Conservation (phyloP, 345 rosid species). For the Toxicodendron radicans region DNA sequence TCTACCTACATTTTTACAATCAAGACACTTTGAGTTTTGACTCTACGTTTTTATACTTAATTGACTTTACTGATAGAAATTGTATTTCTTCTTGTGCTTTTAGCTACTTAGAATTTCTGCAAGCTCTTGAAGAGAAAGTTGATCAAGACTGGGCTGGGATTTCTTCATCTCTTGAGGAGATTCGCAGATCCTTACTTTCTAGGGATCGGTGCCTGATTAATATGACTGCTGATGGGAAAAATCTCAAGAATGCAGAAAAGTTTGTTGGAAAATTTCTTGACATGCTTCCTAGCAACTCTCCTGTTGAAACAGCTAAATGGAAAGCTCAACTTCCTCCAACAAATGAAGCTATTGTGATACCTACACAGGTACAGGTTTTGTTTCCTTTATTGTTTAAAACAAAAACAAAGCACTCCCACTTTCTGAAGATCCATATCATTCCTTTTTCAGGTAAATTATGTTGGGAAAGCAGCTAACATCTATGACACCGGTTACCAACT, state of each 20-base stretch:
- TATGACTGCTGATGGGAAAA: conserved; percentile 84
- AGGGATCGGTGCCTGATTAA: conserved; percentile 79
- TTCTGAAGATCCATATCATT: background rate
- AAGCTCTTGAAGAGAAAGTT: conserved; percentile 75
- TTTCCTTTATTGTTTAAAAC: background rate
- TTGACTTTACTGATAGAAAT: conserved; percentile 14
- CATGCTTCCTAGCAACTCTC: conserved; percentile 71
- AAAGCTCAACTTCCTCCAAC: conserved; percentile 53
- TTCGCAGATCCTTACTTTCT: conserved; percentile 73
- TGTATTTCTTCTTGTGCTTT: conserved; percentile 19
- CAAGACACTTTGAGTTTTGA: conserved; percentile 12
- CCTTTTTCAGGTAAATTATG: conserved; percentile 79
- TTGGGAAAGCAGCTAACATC: conserved; percentile 90
- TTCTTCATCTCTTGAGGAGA: conserved; percentile 88
- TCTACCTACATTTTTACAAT: background rate
- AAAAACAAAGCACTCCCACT: background rate
- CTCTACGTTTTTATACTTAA: background rate
- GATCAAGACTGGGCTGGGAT: conserved; percentile 88
- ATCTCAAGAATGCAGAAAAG: conserved; percentile 55
- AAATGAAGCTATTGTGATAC: conserved; percentile 92
- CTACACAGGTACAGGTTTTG: conserved; percentile 66
- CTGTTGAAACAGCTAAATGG: conserved; percentile 50
- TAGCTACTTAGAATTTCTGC: conserved; percentile 86
- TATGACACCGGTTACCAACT: conserved; percentile 78
- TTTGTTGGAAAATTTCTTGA: conserved; percentile 75